phyloP scores from a whole-genome alignment of 169 alveolate genomes.

The Sarcocystis neurona region DNA sequence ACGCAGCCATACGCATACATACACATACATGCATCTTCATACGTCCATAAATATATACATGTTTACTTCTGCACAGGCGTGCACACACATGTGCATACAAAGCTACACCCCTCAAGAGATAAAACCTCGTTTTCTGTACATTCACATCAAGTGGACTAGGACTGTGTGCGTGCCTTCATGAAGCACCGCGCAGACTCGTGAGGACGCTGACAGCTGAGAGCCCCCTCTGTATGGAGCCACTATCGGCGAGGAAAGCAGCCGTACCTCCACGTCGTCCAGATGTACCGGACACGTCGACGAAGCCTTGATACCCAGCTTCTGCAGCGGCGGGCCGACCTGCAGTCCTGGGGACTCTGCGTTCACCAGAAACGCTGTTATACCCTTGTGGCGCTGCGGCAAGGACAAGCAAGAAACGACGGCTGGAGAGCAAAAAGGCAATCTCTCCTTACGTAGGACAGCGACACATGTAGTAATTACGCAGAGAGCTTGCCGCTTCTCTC shows the following conservation, averaged over 20 bases:
- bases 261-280: slow-evolving; percentile 31
- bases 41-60: neutral
- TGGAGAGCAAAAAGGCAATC: too few species aligned
- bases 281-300: slow-evolving; percentile 57
- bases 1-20: too few species aligned
- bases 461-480: too few species aligned
- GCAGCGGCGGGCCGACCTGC: slow-evolving; percentile 8
- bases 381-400: slow-evolving; percentile 27
- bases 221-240: too few species aligned
- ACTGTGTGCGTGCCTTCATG: too few species aligned
- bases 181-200: too few species aligned
- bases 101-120: neutral
- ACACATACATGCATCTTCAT: too few species aligned
- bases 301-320: slow-evolving; percentile 58
- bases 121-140: neutral
- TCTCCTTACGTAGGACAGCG: too few species aligned
- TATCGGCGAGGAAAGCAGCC: neutral
- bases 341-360: slow-evolving; percentile 44
- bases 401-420: neutral
- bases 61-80: neutral
- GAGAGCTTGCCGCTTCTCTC: too few species aligned
- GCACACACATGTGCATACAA: neutral
- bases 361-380: slow-evolving; percentile 55
- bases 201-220: too few species aligned
- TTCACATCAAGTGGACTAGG: neutral